These are phyloP conservation scores for Kwoniella sp. DNA, from an alignment of 768 basidiomycete species.

Conservation along the genomic window DNA sequence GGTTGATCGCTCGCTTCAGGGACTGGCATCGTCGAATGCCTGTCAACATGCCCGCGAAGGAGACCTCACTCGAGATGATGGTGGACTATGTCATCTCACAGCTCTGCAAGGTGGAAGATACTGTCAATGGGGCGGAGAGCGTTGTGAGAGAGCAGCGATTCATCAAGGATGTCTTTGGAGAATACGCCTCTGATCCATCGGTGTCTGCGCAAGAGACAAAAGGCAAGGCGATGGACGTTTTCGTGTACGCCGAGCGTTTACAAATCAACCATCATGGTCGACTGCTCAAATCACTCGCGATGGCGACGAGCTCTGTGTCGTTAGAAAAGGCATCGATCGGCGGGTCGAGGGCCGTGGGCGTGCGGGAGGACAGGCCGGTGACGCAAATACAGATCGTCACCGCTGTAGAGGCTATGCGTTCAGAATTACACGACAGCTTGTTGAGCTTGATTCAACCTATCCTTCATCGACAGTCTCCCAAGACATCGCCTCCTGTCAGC, in stretches of 20 bases:
- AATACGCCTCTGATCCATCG: neutral
- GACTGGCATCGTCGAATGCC: slow-evolving; percentile 63
- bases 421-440: slow-evolving; percentile 16
- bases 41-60: slow-evolving; percentile 10
- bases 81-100: slow-evolving; percentile 8
- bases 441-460: slow-evolving; percentile 2
- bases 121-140: slow-evolving; percentile 26
- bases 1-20: slow-evolving; percentile 77
- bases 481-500: neutral
- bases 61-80: slow-evolving; percentile 2
- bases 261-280: slow-evolving; percentile 25
- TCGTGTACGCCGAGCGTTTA: slow-evolving; percentile 16
- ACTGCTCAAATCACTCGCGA: slow-evolving; percentile 6
- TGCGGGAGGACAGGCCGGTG: slow-evolving; percentile 6
- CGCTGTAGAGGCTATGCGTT: slow-evolving; percentile 22
- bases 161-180: slow-evolving; percentile 32
- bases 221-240: slow-evolving; percentile 12
- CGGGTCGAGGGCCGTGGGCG: slow-evolving; percentile 9
- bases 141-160: slow-evolving; percentile 35
- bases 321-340: slow-evolving; percentile 24
- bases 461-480: neutral
- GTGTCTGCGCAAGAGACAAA: neutral
- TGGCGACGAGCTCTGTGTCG: slow-evolving; percentile 20
- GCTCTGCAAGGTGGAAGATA: slow-evolving; percentile 26
- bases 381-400: slow-evolving; percentile 7